phyloP scores from a whole-genome alignment of 2,329 filamentous ascomycete species.

The Sclerotinia subarctica region DNA sequence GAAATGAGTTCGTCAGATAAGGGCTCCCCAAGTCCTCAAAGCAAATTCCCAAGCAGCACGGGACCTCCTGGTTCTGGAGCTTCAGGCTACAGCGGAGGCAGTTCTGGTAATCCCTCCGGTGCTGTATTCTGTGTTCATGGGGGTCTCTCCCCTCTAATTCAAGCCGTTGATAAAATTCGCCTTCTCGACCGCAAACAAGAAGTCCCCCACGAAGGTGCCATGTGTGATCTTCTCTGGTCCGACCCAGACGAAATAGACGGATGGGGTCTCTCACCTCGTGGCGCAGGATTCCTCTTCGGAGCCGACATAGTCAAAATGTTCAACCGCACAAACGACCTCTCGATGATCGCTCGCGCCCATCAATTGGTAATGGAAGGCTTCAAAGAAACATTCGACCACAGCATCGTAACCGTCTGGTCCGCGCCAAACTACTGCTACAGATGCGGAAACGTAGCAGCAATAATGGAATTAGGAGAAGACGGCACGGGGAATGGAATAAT shows the following conservation, averaged over 20 bases:
- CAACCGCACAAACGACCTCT: constrained; percentile 90
- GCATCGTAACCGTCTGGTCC: constrained; percentile 98
- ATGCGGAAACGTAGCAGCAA: constrained; percentile 92
- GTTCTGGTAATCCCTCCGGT: constrained; percentile 66
- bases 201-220: constrained; percentile 95
- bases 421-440: constrained; percentile 92
- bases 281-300: constrained; percentile 93
- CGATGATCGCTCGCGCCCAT: constrained; percentile 87
- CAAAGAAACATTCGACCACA: constrained; percentile 97
- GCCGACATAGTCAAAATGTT: constrained; percentile 94
- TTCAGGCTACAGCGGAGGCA: constrained; percentile 63
- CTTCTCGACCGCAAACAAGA: constrained; percentile 96
- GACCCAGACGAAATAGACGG: constrained; percentile 97
- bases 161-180: constrained; percentile 92
- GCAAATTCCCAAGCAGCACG: constrained; percentile 49
- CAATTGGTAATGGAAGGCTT: constrained; percentile 99
- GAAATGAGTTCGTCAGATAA: constrained; percentile 40
- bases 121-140: constrained; percentile 95
- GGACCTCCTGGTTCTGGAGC: constrained; percentile 80
- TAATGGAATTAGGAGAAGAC: constrained; percentile 89
- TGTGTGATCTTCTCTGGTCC: constrained; percentile 98
- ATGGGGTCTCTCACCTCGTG: constrained; percentile 75
- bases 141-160: constrained; percentile 84
- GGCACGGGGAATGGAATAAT: constrained; percentile 61
- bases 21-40: constrained; percentile 28